Percentiles rank a stretch among this genome's conserved stretches.
These are phyloP conservation scores for Arthrobotrys conoides DNA, from an alignment of 2,329 filamentous ascomycete species.

Conservation along the genomic window DNA sequence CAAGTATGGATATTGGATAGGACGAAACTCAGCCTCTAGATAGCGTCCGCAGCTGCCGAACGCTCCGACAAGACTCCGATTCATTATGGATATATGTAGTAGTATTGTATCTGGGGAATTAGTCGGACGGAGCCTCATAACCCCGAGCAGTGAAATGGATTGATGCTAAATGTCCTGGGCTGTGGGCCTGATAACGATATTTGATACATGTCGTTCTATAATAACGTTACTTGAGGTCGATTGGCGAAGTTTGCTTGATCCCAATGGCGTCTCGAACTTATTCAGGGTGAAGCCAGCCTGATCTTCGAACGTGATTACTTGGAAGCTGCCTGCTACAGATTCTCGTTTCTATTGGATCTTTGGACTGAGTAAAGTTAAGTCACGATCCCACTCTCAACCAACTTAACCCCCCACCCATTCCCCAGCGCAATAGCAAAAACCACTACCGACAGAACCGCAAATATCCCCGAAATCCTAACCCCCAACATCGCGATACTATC, in stretches of 20 bases:
- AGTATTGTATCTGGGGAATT: no score
- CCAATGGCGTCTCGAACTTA: background rate
- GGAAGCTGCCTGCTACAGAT: background rate
- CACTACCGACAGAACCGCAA: conserved; percentile 21
- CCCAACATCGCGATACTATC: conserved; percentile 27
- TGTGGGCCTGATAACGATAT: background rate
- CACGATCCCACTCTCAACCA: background rate
- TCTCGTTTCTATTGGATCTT: no score
- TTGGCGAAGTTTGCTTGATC: background rate
- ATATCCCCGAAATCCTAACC: conserved; percentile 35
- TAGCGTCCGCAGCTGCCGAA: no score
- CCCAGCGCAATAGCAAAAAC: conserved; percentile 22
- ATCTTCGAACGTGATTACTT: no score
- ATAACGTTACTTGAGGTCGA: background rate
- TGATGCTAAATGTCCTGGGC: background rate
- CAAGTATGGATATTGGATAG: no score
- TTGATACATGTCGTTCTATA: background rate
- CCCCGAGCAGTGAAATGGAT: no score
- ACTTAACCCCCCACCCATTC: conserved; percentile 3
- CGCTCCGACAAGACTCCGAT: no score
- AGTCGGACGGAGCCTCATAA: no score
- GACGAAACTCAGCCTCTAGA: no score
- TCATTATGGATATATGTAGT: no score
- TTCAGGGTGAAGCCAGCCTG: no score
- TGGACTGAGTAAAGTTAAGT: background rate